These are phyloP conservation scores for Leccinum boreale DNA, from an alignment of 768 basidiomycete species.

Conservation along the genomic window DNA sequence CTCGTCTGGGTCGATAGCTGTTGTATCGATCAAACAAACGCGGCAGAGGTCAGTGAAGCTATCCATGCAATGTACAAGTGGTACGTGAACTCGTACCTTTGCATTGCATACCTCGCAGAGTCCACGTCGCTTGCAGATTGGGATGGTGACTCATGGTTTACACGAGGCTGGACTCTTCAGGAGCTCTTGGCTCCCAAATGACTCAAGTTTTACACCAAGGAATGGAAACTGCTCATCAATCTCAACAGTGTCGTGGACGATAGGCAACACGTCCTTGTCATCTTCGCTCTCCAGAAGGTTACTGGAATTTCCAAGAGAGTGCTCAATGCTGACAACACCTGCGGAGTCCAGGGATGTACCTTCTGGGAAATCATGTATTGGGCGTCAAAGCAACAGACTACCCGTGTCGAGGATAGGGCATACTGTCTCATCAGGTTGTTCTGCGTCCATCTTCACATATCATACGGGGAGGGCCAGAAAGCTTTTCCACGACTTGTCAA, in stretches of 20 bases:
- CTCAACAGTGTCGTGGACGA: neutral
- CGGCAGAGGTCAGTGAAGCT: constrained; percentile 20
- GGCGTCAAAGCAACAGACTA: constrained; percentile 21
- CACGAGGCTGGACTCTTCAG: constrained; percentile 9
- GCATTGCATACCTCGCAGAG: constrained; percentile 17
- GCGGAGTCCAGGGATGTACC: neutral
- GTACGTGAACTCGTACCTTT: constrained; percentile 20
- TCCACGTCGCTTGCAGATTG: neutral
- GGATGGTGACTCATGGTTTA: constrained; percentile 10
- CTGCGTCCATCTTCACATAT: constrained; percentile 12
- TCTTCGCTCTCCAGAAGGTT: neutral
- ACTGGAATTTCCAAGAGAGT: constrained; percentile 3
- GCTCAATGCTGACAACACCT: neutral
- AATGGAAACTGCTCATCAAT: constrained; percentile 6
- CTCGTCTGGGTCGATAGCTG: constrained; percentile 18
- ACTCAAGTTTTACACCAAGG: constrained; percentile 16
- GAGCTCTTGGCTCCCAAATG: constrained; percentile 16
- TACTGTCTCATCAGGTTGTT: constrained; percentile 22
- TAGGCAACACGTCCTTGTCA: neutral
- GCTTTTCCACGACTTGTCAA: constrained; percentile 20
- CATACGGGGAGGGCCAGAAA: constrained; percentile 19
- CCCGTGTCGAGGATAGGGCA: constrained; percentile 19
- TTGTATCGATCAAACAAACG: constrained; percentile 19
- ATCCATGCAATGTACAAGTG: constrained; percentile 22
- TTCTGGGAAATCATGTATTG: constrained; percentile 17